Evolutionary conservation across 305 asterid genomes (phyloP).

Genomic region (Ajuga reptans): DNA sequence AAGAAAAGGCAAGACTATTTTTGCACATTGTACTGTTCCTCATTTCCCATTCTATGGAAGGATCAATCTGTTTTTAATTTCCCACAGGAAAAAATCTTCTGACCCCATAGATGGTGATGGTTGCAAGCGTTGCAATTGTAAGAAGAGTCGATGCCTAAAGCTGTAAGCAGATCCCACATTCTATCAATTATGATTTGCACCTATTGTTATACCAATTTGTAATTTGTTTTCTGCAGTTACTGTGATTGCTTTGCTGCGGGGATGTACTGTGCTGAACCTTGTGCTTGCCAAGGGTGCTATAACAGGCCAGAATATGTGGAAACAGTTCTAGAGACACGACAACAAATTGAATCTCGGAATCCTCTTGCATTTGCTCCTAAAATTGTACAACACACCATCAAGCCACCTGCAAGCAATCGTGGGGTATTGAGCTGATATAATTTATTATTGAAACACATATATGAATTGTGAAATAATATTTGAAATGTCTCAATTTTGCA

Average conservation of each 20-base stretch:
- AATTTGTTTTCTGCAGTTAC: slow-evolving; percentile 44
- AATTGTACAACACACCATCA: slow-evolving; percentile 31
- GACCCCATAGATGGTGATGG: slow-evolving; percentile 39
- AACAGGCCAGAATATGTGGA: slow-evolving; percentile 63
- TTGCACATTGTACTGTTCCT: slow-evolving; percentile 1
- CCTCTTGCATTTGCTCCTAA: slow-evolving; percentile 77
- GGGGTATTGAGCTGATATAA: slow-evolving; percentile 31
- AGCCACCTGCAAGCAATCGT: slow-evolving; percentile 32
- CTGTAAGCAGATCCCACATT: slow-evolving; percentile 44
- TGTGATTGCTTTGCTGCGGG: slow-evolving; percentile 89
- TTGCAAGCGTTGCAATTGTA: slow-evolving; percentile 77
- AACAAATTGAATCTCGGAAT: slow-evolving; percentile 56
- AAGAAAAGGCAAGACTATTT: slow-evolving; percentile 50
- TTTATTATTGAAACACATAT: slow-evolving; percentile 4
- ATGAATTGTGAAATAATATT: neutral
- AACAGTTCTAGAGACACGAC: slow-evolving; percentile 47
- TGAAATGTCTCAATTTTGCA: slow-evolving; percentile 25
- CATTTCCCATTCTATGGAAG: slow-evolving; percentile 5
- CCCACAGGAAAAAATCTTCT: slow-evolving; percentile 46
- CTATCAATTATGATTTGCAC: slow-evolving; percentile 15
- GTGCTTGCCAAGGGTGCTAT: slow-evolving; percentile 70
- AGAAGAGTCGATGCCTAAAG: slow-evolving; percentile 70
- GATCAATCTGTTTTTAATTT: slow-evolving; percentile 18
- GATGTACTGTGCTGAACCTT: slow-evolving; percentile 56
- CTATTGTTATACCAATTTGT: slow-evolving; percentile 1